phyloP scores from a whole-genome alignment of 306 rosid species.

The Carpinus fangiana region DNA sequence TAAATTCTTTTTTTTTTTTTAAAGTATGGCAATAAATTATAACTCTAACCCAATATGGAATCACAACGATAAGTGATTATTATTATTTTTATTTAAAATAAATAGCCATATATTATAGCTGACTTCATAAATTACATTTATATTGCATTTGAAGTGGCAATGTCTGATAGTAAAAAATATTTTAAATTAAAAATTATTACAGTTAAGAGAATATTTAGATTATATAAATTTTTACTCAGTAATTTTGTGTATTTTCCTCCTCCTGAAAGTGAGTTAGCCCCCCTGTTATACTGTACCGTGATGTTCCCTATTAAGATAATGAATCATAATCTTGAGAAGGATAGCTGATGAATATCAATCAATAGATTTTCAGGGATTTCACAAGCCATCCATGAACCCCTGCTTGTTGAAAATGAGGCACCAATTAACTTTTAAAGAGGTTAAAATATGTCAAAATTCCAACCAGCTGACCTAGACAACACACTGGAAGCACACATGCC shows the following conservation, averaged over 20 bases:
- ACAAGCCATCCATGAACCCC: background rate
- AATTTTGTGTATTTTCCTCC: background rate
- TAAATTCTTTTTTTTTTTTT: background rate
- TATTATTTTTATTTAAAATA: background rate
- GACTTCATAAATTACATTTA: background rate
- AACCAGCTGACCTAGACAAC: background rate
- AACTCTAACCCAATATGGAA: background rate
- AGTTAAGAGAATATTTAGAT: background rate
- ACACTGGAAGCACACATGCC: background rate
- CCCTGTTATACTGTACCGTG: background rate
- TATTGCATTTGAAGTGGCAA: background rate
- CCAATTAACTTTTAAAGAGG: background rate
- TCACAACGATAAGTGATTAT: background rate
- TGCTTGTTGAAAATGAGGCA: background rate
- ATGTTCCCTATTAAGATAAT: background rate
- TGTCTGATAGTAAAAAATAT: background rate
- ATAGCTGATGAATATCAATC: background rate
- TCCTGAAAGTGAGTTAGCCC: background rate
- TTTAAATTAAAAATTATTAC: background rate
- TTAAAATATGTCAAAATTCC: background rate
- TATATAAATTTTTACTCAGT: background rate
- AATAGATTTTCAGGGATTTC: background rate
- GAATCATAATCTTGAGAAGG: background rate
- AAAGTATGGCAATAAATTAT: background rate
- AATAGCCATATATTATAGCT: background rate